These are phyloP conservation scores for Aphanomyces invadans DNA, from an alignment of 352 stramenopile genomes.

Conservation along the genomic window DNA sequence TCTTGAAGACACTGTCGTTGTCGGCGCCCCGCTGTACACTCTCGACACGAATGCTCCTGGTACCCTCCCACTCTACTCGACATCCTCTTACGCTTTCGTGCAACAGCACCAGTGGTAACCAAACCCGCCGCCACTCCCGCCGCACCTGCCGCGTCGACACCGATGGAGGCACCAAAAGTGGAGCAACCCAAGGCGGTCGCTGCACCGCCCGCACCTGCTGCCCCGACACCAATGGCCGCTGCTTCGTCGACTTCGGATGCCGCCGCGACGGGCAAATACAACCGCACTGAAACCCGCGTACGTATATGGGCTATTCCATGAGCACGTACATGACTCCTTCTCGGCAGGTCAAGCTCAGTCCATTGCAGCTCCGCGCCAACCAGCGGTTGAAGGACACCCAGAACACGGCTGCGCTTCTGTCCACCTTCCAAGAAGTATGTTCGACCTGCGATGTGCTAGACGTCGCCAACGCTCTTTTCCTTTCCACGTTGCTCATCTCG, in stretches of 20 bases:
- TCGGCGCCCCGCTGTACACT: slow-evolving; percentile 87
- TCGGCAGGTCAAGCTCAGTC: slow-evolving; percentile 91
- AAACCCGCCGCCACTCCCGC: slow-evolving; percentile 26
- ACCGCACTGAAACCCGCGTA: slow-evolving; percentile 65
- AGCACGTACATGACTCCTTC: not conserved
- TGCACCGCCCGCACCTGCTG: slow-evolving; percentile 24
- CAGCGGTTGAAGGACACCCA: slow-evolving; percentile 96
- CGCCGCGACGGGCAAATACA: slow-evolving; percentile 32
- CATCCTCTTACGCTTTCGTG: slow-evolving; percentile 26
- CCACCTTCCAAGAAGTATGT: slow-evolving; percentile 96
- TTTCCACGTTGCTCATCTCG: not conserved
- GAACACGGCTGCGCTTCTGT: slow-evolving; percentile 97
- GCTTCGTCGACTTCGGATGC: no score
- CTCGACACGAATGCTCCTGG: slow-evolving; percentile 73
- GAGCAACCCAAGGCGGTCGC: slow-evolving; percentile 26
- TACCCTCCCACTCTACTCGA: slow-evolving; percentile 32
- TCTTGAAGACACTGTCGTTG: slow-evolving; percentile 94
- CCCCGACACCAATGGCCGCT: no score
- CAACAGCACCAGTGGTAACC: slow-evolving; percentile 23
- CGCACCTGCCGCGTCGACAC: slow-evolving; percentile 25
- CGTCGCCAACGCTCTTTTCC: no score
- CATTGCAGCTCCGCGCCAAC: slow-evolving; percentile 92
- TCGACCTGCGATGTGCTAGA: no score
- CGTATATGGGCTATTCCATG: slow-evolving; percentile 1
- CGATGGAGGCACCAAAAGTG: slow-evolving; percentile 26